Conservation (phyloP, 2,329 filamentous ascomycete species). For the Neonectria hederae region DNA sequence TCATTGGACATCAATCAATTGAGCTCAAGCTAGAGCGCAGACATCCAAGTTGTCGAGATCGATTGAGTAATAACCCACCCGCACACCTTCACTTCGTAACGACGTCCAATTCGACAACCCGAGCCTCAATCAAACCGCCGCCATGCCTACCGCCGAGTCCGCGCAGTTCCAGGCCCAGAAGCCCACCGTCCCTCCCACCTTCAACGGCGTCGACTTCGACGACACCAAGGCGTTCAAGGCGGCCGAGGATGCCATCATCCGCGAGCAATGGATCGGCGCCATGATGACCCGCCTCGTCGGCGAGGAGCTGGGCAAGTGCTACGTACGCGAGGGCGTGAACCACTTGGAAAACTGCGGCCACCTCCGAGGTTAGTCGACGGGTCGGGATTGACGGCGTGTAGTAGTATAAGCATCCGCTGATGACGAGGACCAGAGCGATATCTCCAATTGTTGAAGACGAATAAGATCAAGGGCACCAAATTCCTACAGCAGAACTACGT, state of each 20-base stretch:
- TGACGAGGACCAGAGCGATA: conserved; percentile 71
- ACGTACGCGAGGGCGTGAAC: conserved; percentile 84
- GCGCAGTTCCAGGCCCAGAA: conserved; percentile 84
- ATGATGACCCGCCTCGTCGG: conserved; percentile 89
- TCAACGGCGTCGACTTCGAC: conserved; percentile 88
- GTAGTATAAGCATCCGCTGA: conserved; percentile 26
- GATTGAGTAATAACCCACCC: conserved; percentile 32
- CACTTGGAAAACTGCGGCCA: conserved; percentile 88
- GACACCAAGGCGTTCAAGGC: conserved; percentile 83
- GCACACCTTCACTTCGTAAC: conserved; percentile 30
- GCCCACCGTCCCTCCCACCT: conserved; percentile 82
- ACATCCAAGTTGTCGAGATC: conserved; percentile 40
- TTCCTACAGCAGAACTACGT: conserved; percentile 84
- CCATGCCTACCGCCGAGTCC: conserved; percentile 86
- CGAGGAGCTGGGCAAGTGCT: conserved; percentile 87
- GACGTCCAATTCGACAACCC: conserved; percentile 20
- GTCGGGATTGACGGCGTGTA: conserved; percentile 11
- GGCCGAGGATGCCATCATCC: conserved; percentile 82
- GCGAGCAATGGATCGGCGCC: conserved; percentile 88
- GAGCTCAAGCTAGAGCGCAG: conserved; percentile 40
- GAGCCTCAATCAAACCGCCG: conserved; percentile 37
- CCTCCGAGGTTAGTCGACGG: conserved; percentile 74
- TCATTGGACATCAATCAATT: conserved; percentile 41
- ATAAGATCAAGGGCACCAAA: conserved; percentile 81
- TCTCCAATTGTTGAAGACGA: conserved; percentile 77